These are phyloP conservation scores for Boletales sp. DNA, from an alignment of 768 basidiomycete genomes.

Conservation along the genomic window DNA sequence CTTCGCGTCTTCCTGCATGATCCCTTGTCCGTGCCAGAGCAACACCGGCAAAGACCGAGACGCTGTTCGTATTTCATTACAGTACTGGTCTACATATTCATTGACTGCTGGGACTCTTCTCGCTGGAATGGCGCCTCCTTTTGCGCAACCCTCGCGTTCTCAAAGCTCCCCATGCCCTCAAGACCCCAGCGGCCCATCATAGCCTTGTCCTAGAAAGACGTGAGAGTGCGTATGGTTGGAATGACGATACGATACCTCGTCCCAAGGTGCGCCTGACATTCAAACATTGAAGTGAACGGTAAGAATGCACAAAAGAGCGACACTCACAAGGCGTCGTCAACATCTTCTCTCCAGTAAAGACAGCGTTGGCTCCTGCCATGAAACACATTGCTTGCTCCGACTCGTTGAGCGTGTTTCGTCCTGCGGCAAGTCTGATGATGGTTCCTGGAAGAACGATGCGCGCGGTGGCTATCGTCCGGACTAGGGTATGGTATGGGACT, in stretches of 20 bases:
- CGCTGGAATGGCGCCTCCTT: constrained; percentile 41
- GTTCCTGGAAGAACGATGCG: constrained; percentile 88
- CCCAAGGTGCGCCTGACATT: constrained; percentile 81
- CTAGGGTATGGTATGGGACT: constrained; percentile 75
- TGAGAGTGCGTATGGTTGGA: not conserved
- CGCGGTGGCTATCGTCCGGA: constrained; percentile 94
- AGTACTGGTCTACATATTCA: too few species aligned
- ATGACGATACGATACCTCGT: constrained; percentile 53
- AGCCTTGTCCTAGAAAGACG: constrained; percentile 65
- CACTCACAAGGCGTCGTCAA: constrained; percentile 90
- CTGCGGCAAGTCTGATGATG: constrained; percentile 94
- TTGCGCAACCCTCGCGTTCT: constrained; percentile 57
- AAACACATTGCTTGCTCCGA: constrained; percentile 97
- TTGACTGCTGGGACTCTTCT: not conserved
- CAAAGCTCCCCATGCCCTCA: constrained; percentile 87
- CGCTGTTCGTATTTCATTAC: too few species aligned
- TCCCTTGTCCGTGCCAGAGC: not conserved
- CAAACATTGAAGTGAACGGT: constrained; percentile 4
- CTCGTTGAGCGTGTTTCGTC: constrained; percentile 84
- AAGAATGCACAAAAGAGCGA: not conserved
- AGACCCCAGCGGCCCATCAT: constrained; percentile 95
- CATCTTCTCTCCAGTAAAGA: constrained; percentile 99
- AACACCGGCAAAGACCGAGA: constrained; percentile 25
- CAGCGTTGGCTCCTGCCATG: constrained; percentile 97
- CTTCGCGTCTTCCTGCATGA: constrained; percentile 30